Conservation (phyloP, 129 eudicot genomes). For the Chrysanthemum seticuspe region DNA sequence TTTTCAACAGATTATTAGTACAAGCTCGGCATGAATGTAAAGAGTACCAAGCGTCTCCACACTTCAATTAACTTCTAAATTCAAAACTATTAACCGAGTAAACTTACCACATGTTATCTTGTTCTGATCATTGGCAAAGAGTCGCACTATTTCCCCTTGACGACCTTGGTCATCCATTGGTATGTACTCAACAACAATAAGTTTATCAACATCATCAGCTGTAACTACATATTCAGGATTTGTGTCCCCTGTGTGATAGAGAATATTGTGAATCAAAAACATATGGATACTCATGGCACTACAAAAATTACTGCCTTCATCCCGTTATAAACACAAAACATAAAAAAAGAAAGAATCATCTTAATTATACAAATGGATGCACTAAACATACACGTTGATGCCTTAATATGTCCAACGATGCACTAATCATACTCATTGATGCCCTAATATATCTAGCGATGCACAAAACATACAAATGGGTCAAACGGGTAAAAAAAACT, state of each 20-base stretch:
- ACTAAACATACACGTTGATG: too few relatives aligned
- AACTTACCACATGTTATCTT: constrained; percentile 91
- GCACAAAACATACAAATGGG: too few relatives aligned
- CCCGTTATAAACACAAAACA: constrained; percentile 10
- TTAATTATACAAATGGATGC: too few relatives aligned
- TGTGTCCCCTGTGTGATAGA: constrained; percentile 71
- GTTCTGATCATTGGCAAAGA: constrained; percentile 86
- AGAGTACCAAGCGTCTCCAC: neutral
- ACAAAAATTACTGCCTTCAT: neutral
- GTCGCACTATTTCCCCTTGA: constrained; percentile 83
- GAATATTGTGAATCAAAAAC: constrained; percentile 17
- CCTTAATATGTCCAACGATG: too few relatives aligned
- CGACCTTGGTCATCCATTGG: constrained; percentile 98
- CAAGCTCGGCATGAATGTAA: neutral
- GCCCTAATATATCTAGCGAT: too few relatives aligned
- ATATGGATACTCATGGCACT: constrained; percentile 1
- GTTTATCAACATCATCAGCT: constrained; percentile 96
- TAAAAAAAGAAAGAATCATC: too few relatives aligned
- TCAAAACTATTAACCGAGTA: neutral
- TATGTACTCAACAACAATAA: constrained; percentile 94
- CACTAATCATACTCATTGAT: too few relatives aligned
- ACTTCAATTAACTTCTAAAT: neutral
- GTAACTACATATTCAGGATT: constrained; percentile 95
- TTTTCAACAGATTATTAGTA: neutral
- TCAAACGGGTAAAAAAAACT: too few relatives aligned